phyloP scores from a whole-genome alignment of 129 eudicot species.

The Saussurea involucrata region DNA sequence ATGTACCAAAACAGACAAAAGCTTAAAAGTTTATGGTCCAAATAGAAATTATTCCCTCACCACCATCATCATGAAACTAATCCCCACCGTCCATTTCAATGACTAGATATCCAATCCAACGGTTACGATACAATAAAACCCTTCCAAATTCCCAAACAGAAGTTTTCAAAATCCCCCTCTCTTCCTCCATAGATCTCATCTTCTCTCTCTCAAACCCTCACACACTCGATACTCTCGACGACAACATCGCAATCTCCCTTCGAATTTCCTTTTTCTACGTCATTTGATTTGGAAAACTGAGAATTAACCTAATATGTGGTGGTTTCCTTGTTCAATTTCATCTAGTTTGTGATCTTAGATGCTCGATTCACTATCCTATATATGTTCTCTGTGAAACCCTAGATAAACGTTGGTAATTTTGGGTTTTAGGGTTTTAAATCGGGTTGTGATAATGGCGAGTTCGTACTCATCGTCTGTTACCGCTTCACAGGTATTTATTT shows the following conservation, averaged over 20 bases:
- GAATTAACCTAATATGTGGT: neutral
- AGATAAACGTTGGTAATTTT: conserved; percentile 1
- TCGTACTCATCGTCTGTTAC: conserved; percentile 46
- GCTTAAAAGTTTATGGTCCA: conserved; percentile 9
- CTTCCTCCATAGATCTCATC: conserved; percentile 22
- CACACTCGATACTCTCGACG: neutral
- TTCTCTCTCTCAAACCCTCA: conserved; percentile 13
- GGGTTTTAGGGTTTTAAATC: conserved; percentile 20
- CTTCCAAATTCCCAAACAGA: conserved; percentile 17
- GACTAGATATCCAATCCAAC: conserved; percentile 11
- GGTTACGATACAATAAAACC: neutral
- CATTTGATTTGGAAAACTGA: neutral
- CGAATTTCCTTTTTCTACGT: neutral
- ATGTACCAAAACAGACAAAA: neutral
- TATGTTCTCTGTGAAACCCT: neutral
- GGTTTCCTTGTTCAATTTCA: neutral
- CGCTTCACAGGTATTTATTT: conserved; percentile 56
- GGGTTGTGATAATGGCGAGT: conserved; percentile 57
- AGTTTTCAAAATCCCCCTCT: conserved; percentile 9
- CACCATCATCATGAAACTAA: conserved; percentile 5
- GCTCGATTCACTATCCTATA: conserved; percentile 17
- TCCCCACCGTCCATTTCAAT: conserved; percentile 19
- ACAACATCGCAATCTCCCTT: conserved; percentile 1
- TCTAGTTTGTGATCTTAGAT: conserved; percentile 2
- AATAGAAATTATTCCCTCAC: conserved; percentile 10